These are phyloP conservation scores for Argentina anserina DNA, from an alignment of 306 rosid species.

Conservation along the genomic window DNA sequence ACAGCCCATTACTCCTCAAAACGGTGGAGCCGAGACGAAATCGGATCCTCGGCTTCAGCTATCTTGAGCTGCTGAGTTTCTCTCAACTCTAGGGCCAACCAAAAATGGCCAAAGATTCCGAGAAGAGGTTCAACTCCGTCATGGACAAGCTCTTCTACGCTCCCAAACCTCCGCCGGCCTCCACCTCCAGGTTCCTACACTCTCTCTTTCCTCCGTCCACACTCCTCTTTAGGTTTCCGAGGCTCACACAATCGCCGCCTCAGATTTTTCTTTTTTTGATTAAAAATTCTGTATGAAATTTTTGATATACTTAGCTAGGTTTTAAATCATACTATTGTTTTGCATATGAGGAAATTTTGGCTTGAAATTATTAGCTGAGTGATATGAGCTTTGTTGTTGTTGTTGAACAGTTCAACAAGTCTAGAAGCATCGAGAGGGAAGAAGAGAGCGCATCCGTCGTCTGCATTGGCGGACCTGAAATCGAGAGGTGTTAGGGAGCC, in stretches of 20 bases:
- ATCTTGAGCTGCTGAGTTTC: neutral
- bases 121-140: constrained; percentile 67
- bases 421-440: constrained; percentile 43
- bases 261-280: neutral
- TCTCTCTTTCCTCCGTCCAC: neutral
- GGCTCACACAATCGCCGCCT: neutral
- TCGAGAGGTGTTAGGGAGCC: constrained; percentile 37
- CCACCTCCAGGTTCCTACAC: constrained; percentile 51
- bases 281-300: neutral
- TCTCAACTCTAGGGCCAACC: neutral
- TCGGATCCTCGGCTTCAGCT: neutral
- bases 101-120: constrained; percentile 73
- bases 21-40: neutral
- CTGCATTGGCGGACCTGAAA: constrained; percentile 48
- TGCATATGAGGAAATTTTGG: neutral
- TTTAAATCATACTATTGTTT: neutral
- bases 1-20: neutral
- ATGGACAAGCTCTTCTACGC: constrained; percentile 82
- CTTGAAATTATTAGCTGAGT: neutral
- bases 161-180: constrained; percentile 41
- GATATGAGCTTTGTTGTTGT: neutral
- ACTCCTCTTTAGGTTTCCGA: neutral
- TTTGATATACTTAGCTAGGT: neutral
- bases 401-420: constrained; percentile 41
- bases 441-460: constrained; percentile 55